A percentile compares a stretch with the other conserved stretches of the same genome.
Conservation (phyloP, 2,329 filamentous ascomycete genomes). For the Sclerotinia sclerotiorum region DNA sequence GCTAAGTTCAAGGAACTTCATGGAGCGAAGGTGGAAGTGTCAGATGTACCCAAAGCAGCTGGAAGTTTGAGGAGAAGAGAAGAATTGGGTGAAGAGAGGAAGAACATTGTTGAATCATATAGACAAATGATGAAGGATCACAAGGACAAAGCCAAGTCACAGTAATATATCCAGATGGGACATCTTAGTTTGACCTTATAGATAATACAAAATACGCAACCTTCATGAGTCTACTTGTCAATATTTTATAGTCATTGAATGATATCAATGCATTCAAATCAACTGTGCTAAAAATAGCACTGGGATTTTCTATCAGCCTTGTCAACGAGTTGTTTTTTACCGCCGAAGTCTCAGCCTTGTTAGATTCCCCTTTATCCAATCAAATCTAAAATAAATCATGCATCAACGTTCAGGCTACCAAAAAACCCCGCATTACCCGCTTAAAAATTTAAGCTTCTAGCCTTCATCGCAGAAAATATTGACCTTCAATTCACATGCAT, state of each 20-base stretch:
- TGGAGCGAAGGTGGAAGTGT: slow-evolving; percentile 65
- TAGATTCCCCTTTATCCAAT: background rate
- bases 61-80: slow-evolving; percentile 72
- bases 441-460: slow-evolving; percentile 15
- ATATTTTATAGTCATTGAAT: no score
- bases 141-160: slow-evolving; percentile 13
- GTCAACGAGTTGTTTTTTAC: background rate
- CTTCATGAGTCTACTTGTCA: background rate
- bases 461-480: slow-evolving; percentile 8
- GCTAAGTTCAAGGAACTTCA: slow-evolving; percentile 47
- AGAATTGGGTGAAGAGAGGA: slow-evolving; percentile 67
- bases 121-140: slow-evolving; percentile 64
- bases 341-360: background rate
- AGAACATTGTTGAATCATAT: slow-evolving; percentile 72
- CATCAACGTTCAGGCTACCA: background rate
- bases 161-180: background rate
- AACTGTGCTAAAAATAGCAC: background rate
- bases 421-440: slow-evolving; percentile 15
- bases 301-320: background rate
- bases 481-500: slow-evolving; percentile 1
- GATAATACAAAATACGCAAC: background rate
- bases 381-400: background rate
- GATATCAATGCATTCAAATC: background rate
- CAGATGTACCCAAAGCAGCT: slow-evolving; percentile 65
- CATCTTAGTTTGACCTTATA: background rate